These are phyloP conservation scores for Cercospora sp. DNA, from an alignment of 2,329 filamentous ascomycete genomes.

Conservation along the genomic window DNA sequence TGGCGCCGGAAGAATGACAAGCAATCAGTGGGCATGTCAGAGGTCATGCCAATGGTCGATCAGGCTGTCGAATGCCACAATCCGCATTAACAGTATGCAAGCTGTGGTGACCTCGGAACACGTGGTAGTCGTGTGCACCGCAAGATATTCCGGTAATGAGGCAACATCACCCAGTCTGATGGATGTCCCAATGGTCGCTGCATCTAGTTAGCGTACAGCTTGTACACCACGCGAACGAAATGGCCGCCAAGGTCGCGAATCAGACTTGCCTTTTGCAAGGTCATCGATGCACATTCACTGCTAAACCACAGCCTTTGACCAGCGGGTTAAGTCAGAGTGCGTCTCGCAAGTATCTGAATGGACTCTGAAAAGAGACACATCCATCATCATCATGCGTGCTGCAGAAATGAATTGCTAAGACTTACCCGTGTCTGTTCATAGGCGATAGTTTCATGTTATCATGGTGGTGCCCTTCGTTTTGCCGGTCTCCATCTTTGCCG, in stretches of 20 bases:
- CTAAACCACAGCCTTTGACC: slow-evolving; percentile 29
- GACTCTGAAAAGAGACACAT: slow-evolving; percentile 22
- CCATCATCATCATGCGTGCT: slow-evolving; percentile 29
- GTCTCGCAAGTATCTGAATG: slow-evolving; percentile 38
- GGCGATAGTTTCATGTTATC: slow-evolving; percentile 35
- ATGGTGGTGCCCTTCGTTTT: slow-evolving; percentile 51
- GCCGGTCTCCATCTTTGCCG: slow-evolving; percentile 51
- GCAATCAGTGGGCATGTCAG: neutral
- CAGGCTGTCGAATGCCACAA: neutral
- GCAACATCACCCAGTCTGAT: neutral
- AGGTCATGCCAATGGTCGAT: neutral
- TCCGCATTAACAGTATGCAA: neutral
- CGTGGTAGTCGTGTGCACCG: neutral
- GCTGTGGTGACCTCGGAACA: neutral
- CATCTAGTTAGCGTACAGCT: neutral
- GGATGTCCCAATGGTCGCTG: neutral
- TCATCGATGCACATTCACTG: slow-evolving; percentile 30
- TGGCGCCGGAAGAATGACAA: too few relatives aligned
- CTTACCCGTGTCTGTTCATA: slow-evolving; percentile 4
- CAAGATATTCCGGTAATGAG: neutral
- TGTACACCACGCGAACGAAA: neutral
- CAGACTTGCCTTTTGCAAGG: slow-evolving; percentile 37
- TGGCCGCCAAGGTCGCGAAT: slow-evolving; percentile 8
- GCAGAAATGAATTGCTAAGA: neutral
- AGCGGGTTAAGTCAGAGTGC: slow-evolving; percentile 31